Conservation (phyloP, 495 filamentous ascomycete species). For the Pseudevernia furfuracea region DNA sequence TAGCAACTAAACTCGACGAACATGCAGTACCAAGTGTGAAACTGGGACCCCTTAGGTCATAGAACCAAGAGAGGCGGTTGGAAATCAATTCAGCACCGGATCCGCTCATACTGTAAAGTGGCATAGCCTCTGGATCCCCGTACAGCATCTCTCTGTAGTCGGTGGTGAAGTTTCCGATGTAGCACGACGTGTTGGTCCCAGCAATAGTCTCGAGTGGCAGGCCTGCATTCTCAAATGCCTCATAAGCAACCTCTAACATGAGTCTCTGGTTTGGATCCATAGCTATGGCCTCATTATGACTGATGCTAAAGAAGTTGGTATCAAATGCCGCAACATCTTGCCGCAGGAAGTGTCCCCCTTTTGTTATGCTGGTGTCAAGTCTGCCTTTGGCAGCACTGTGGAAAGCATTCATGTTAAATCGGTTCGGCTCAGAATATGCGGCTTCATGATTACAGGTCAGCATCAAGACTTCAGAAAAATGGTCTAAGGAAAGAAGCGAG, state of each 20-base stretch:
- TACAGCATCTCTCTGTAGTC: slow-evolving; percentile 17
- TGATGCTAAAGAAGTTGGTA: slow-evolving; percentile 47
- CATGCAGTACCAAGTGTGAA: slow-evolving; percentile 48
- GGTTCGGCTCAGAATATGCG: slow-evolving; percentile 34
- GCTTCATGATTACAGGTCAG: slow-evolving; percentile 3
- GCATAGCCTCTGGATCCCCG: slow-evolving; percentile 6
- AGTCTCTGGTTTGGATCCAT: slow-evolving; percentile 47
- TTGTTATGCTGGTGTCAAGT: slow-evolving; percentile 16
- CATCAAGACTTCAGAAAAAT: not conserved
- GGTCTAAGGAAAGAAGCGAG: not conserved
- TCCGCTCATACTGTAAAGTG: slow-evolving; percentile 8
- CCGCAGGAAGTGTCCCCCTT: slow-evolving; percentile 36
- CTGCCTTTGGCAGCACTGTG: slow-evolving; percentile 30
- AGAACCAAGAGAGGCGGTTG: slow-evolving; percentile 46
- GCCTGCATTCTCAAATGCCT: slow-evolving; percentile 47
- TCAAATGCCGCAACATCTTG: slow-evolving; percentile 35
- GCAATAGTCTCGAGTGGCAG: slow-evolving; percentile 7
- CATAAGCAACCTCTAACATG: slow-evolving; percentile 54
- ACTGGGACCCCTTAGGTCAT: slow-evolving; percentile 41
- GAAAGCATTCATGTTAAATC: slow-evolving; percentile 44
- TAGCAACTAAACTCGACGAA: slow-evolving; percentile 35
- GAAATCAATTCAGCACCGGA: slow-evolving; percentile 27
- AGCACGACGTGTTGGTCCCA: slow-evolving; percentile 15
- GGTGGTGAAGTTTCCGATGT: slow-evolving; percentile 10
- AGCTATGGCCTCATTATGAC: slow-evolving; percentile 40